Percentiles rank a stretch among this genome's conserved stretches.
These are phyloP conservation scores for Solanum microdontum DNA, from an alignment of 257 asterid species.

Conservation along the genomic window DNA sequence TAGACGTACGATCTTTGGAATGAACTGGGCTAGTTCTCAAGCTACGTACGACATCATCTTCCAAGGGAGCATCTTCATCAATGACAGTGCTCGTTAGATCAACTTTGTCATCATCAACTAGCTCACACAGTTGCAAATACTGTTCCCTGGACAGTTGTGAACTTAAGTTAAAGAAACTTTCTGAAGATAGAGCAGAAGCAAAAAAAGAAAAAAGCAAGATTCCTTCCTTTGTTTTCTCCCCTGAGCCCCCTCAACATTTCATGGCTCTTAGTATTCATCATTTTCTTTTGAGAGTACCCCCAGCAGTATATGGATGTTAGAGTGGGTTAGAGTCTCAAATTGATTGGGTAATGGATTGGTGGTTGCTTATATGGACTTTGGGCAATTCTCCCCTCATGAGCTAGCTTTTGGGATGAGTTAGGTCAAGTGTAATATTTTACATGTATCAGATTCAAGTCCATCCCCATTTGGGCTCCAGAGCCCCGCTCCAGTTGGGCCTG, in stretches of 20 bases:
- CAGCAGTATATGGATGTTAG: background rate
- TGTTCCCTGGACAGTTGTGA: conserved; percentile 57
- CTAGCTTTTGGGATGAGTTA: background rate
- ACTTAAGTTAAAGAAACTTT: background rate
- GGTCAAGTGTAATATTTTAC: background rate
- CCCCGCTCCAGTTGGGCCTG: background rate
- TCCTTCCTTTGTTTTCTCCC: background rate
- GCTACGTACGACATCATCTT: conserved; percentile 95
- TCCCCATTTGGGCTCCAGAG: background rate
- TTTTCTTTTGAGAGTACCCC: background rate
- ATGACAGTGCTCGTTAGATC: conserved; percentile 85
- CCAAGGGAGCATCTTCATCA: conserved; percentile 97
- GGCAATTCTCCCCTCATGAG: background rate
- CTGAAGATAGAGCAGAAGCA: background rate
- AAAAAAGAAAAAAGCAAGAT: background rate
- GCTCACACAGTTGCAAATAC: conserved; percentile 85
- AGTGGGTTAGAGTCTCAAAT: background rate
- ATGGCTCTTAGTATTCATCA: background rate
- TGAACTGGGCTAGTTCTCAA: conserved; percentile 93
- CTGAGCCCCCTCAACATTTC: background rate
- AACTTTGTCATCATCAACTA: conserved; percentile 87
- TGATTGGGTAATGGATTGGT: background rate
- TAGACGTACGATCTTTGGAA: conserved; percentile 89
- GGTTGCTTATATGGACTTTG: background rate
- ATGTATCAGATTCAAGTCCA: background rate